These are phyloP conservation scores for Carnegiea gigantea DNA, from an alignment of 179 eudicot genomes.

Conservation along the genomic window DNA sequence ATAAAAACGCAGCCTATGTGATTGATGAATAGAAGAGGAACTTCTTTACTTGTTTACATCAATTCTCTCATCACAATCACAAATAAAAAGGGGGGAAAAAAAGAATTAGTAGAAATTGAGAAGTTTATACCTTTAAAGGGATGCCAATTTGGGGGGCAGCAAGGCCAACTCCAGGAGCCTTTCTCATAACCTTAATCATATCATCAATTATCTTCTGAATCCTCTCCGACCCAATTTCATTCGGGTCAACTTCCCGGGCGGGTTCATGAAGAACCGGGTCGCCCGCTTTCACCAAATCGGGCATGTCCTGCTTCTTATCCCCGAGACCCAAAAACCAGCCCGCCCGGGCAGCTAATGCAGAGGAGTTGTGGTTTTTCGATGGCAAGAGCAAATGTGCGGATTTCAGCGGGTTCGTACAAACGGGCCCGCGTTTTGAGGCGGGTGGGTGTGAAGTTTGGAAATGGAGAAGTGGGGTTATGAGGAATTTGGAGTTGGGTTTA, in stretches of 20 bases:
- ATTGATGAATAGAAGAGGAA: no score
- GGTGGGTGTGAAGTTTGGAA: constrained; percentile 25
- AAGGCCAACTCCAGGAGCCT: constrained; percentile 95
- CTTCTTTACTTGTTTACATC: no score
- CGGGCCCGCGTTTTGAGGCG: constrained; percentile 23
- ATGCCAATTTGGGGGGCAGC: constrained; percentile 98
- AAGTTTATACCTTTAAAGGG: constrained; percentile 61
- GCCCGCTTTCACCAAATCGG: constrained; percentile 87
- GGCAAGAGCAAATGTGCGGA: constrained; percentile 23
- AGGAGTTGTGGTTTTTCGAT: constrained; percentile 17
- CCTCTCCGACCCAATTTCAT: constrained; percentile 75
- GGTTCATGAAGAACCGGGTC: constrained; percentile 97
- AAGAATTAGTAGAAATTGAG: neutral
- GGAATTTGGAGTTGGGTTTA: no score
- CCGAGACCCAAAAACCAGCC: constrained; percentile 78
- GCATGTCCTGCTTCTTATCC: constrained; percentile 46
- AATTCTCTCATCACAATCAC: no score
- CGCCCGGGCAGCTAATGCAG: constrained; percentile 36
- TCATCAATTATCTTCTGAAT: constrained; percentile 83
- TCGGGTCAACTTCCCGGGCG: constrained; percentile 59
- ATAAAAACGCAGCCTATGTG: no score
- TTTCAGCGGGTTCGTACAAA: constrained; percentile 31
- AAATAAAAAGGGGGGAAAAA: neutral
- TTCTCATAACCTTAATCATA: constrained; percentile 82
- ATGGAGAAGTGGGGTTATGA: no score